Percentiles rank a stretch among this genome's conserved stretches.
Evolutionary conservation across 2,329 filamentous ascomycete genomes (phyloP).

Genomic region (Colletotrichum lindemuthianum): DNA sequence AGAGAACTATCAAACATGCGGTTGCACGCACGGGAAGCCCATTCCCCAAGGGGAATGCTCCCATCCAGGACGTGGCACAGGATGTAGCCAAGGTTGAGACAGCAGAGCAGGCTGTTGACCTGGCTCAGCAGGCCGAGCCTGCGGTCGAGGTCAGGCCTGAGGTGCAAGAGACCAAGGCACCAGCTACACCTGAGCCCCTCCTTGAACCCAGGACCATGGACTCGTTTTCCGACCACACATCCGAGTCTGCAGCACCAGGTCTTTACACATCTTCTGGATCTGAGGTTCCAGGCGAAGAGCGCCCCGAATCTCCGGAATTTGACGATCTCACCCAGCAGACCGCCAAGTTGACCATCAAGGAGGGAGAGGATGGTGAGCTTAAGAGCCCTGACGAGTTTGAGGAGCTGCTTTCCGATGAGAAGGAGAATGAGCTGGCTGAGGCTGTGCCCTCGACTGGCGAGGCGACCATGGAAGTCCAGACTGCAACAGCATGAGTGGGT

Average conservation of each 20-base stretch:
- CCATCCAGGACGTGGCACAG: slow-evolving; percentile 18
- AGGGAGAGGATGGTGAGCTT: slow-evolving; percentile 22
- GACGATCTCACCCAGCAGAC: slow-evolving; percentile 20
- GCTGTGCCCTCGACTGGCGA: not conserved
- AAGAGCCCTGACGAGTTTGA: slow-evolving; percentile 35
- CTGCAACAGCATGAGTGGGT: slow-evolving; percentile 20
- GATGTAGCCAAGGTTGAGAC: slow-evolving; percentile 35
- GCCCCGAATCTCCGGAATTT: slow-evolving; percentile 19
- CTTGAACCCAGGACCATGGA: slow-evolving; percentile 19
- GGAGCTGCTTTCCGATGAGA: slow-evolving; percentile 23
- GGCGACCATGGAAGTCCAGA: slow-evolving; percentile 19
- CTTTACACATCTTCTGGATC: slow-evolving; percentile 3
- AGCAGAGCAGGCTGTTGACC: slow-evolving; percentile 34
- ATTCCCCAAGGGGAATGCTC: slow-evolving; percentile 11
- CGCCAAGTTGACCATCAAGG: slow-evolving; percentile 9
- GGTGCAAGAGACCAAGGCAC: slow-evolving; percentile 16
- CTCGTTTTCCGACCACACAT: slow-evolving; percentile 27
- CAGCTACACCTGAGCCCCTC: slow-evolving; percentile 24
- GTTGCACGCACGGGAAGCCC: slow-evolving; percentile 26
- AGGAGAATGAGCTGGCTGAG: slow-evolving; percentile 9
- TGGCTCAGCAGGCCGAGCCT: slow-evolving; percentile 35
- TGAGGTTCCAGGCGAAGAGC: slow-evolving; percentile 10
- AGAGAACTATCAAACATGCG: slow-evolving; percentile 36
- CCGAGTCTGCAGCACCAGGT: slow-evolving; percentile 7
- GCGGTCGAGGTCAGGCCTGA: slow-evolving; percentile 15